phyloP scores from a whole-genome alignment of 345 rosid species.

The Sapria himalayana region DNA sequence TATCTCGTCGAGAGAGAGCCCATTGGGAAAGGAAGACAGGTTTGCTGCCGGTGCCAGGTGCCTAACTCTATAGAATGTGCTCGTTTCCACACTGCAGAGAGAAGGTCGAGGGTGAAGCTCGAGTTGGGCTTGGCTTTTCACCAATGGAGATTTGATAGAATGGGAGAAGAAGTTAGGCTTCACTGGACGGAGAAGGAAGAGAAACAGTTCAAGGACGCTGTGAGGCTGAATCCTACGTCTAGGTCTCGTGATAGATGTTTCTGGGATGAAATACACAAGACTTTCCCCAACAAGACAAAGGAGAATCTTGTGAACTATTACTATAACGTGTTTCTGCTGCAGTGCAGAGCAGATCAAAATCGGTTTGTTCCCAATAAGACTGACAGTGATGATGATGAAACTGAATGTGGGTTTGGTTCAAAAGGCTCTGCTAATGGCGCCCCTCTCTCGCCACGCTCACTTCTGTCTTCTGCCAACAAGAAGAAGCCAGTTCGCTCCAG shows the following conservation, averaged over 20 bases:
- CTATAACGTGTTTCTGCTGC: slow-evolving; percentile 54
- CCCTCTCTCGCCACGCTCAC: slow-evolving; percentile 17
- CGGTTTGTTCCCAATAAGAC: slow-evolving; percentile 25
- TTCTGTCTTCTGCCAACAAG: slow-evolving; percentile 38
- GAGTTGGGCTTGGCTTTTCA: slow-evolving; percentile 53
- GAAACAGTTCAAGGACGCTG: slow-evolving; percentile 25
- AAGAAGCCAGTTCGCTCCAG: too few species aligned
- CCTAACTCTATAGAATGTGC: slow-evolving; percentile 51
- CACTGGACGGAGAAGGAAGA: slow-evolving; percentile 40
- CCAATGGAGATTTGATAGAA: slow-evolving; percentile 35
- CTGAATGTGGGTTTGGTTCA: slow-evolving; percentile 11
- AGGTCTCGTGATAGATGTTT: slow-evolving; percentile 16
- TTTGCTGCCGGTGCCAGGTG: slow-evolving; percentile 49
- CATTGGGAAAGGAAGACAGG: slow-evolving; percentile 74
- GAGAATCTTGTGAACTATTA: slow-evolving; percentile 50
- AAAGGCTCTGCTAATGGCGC: slow-evolving; percentile 13
- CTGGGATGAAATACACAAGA: slow-evolving; percentile 26
- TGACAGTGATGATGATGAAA: slow-evolving; percentile 50
- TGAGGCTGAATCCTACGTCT: slow-evolving; percentile 17
- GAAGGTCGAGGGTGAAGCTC: slow-evolving; percentile 25
- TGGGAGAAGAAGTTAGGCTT: slow-evolving; percentile 48
- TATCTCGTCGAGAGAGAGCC: slow-evolving; percentile 57
- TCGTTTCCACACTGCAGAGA: slow-evolving; percentile 43
- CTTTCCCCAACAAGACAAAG: slow-evolving; percentile 27
- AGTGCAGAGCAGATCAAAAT: slow-evolving; percentile 55